Evolutionary conservation across 1,284 basidiomycete species (phyloP).

Genomic region (Athelia sp.): DNA sequence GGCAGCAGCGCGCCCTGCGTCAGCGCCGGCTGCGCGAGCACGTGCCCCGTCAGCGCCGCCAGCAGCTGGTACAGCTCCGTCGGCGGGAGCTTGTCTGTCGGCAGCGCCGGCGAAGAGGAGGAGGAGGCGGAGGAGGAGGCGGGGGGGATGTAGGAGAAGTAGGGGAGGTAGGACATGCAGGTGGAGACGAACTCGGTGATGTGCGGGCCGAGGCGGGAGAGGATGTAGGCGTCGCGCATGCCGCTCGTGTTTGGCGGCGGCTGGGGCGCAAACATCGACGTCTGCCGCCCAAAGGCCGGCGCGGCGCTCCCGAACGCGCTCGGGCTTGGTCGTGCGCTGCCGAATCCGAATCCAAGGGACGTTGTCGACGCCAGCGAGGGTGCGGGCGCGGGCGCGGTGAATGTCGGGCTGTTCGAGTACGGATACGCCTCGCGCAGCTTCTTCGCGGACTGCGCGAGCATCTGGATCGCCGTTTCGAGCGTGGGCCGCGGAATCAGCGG

Average conservation of each 20-base stretch:
- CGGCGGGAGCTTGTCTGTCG: conserved; percentile 61
- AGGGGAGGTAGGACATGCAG: conserved; percentile 74
- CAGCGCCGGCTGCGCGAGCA: conserved; percentile 61
- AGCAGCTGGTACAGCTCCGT: conserved; percentile 71
- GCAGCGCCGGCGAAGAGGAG: conserved; percentile 27
- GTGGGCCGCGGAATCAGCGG: conserved; percentile 76
- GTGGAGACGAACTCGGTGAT: conserved; percentile 71
- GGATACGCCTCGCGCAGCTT: conserved; percentile 76
- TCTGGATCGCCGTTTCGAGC: conserved; percentile 64
- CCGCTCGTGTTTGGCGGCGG: conserved; percentile 24
- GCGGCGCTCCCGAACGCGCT: conserved; percentile 11
- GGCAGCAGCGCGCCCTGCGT: conserved; percentile 54
- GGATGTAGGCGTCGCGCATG: conserved; percentile 76
- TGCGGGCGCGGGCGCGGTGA: conserved; percentile 17
- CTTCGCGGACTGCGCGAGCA: conserved; percentile 61
- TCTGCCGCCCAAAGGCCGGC: conserved; percentile 11
- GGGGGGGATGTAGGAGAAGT: conserved; percentile 59
- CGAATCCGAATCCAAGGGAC: conserved; percentile 17
- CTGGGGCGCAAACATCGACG: conserved; percentile 17
- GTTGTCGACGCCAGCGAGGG: conserved; percentile 17
- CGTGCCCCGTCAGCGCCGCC: conserved; percentile 59
- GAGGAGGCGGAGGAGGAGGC: conserved; percentile 17
- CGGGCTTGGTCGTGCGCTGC: conserved; percentile 3
- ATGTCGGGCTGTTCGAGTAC: conserved; percentile 52
- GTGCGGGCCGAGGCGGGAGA: conserved; percentile 67